phyloP scores from a whole-genome alignment of 495 filamentous ascomycete species.

The Hyaloscypha finlandica region DNA sequence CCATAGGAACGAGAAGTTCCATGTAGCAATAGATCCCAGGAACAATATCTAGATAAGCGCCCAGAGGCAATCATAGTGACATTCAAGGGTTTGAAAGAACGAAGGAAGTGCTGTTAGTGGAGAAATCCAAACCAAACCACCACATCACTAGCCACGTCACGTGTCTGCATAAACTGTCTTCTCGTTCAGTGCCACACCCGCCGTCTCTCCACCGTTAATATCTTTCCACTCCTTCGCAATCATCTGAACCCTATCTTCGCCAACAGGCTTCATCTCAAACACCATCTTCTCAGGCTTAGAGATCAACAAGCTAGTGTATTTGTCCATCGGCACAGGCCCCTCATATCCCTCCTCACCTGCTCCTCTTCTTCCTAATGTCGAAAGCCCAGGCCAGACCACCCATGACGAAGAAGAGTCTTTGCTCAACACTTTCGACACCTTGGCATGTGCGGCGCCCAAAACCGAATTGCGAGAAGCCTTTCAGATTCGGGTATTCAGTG shows the following conservation, averaged over 20 bases:
- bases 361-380: constrained; percentile 39
- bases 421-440: constrained; percentile 25
- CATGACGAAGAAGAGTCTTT: constrained; percentile 18
- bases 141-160: not conserved
- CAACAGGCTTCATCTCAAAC: constrained; percentile 45
- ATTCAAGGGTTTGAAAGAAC: not conserved
- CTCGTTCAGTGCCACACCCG: not conserved
- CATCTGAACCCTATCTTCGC: constrained; percentile 32
- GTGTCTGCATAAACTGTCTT: not conserved
- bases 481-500: constrained; percentile 45
- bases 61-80: not conserved
- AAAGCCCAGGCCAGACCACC: constrained; percentile 25
- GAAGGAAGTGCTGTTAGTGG: not conserved
- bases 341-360: constrained; percentile 40
- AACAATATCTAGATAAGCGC: not conserved
- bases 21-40: no score
- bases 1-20: no score
- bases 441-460: constrained; percentile 29
- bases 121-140: not conserved
- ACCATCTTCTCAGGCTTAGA: constrained; percentile 50
- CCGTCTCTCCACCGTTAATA: not conserved
- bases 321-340: constrained; percentile 48
- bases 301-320: constrained; percentile 55
- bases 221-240: constrained; percentile 41
- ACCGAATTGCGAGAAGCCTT: constrained; percentile 24